Percentiles rank a stretch among this genome's conserved stretches.
These are phyloP conservation scores for Zymoseptoria brevis DNA, from an alignment of 2,329 filamentous ascomycete species.

Conservation along the genomic window DNA sequence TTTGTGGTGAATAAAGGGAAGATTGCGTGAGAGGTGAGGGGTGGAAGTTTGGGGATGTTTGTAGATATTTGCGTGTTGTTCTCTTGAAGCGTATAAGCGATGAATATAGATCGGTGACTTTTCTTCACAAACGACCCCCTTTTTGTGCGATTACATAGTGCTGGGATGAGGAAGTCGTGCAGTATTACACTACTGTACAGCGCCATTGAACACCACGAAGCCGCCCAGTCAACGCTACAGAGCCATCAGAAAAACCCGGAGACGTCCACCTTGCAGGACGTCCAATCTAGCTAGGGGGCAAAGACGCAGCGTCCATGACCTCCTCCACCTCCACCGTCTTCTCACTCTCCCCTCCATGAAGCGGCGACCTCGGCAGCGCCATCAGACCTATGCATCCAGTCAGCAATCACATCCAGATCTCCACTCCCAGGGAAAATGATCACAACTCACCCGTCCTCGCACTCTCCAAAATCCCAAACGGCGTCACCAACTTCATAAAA, in stretches of 20 bases:
- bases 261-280: background rate
- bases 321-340: slow-evolving; percentile 83
- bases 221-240: background rate
- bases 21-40: slow-evolving; percentile 37
- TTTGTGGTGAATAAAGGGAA: slow-evolving; percentile 94
- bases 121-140: background rate
- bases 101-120: background rate
- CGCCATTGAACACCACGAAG: background rate
- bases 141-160: background rate
- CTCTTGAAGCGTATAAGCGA: background rate
- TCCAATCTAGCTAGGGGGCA: slow-evolving; percentile 72
- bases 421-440: no score
- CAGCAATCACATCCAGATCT: slow-evolving; percentile 5
- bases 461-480: slow-evolving; percentile 94
- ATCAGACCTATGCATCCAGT: slow-evolving; percentile 61
- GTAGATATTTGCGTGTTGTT: background rate
- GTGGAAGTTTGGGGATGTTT: background rate
- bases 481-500: slow-evolving; percentile 89
- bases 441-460: slow-evolving; percentile 75
- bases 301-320: slow-evolving; percentile 84
- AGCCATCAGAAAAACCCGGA: background rate
- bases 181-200: background rate
- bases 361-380: slow-evolving; percentile 87
- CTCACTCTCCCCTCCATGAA: slow-evolving; percentile 66
- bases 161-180: background rate